Conservation (phyloP, 768 basidiomycete species). For the Boletus subcaerulescens region DNA sequence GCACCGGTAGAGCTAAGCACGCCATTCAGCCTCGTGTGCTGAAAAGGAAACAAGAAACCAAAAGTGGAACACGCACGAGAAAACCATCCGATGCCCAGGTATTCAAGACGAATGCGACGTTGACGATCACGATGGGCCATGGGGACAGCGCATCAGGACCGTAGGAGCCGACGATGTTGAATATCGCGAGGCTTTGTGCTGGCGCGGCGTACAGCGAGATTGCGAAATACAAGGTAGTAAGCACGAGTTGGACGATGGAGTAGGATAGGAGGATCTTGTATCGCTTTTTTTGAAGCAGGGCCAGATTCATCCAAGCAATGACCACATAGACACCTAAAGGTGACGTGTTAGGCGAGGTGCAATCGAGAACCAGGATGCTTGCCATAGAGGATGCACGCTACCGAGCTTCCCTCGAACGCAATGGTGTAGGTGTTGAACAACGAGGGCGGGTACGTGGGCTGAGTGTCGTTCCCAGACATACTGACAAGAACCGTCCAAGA, state of each 20-base stretch:
- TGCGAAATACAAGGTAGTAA: slow-evolving; percentile 20
- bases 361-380: background rate
- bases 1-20: slow-evolving; percentile 20
- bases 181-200: slow-evolving; percentile 9
- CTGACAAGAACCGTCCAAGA: background rate
- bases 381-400: slow-evolving; percentile 22
- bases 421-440: slow-evolving; percentile 20
- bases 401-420: slow-evolving; percentile 19
- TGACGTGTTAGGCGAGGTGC: background rate
- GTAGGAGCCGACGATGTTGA: slow-evolving; percentile 4
- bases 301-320: slow-evolving; percentile 11
- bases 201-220: slow-evolving; percentile 19
- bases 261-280: slow-evolving; percentile 15
- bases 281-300: slow-evolving; percentile 13
- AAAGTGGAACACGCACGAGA: slow-evolving; percentile 12
- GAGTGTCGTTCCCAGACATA: slow-evolving; percentile 16
- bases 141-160: slow-evolving; percentile 12
- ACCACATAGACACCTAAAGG: slow-evolving; percentile 14
- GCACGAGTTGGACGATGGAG: slow-evolving; percentile 11
- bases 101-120: slow-evolving; percentile 16
- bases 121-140: slow-evolving; percentile 14
- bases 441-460: slow-evolving; percentile 5
- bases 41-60: too few relatives aligned
- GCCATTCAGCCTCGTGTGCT: background rate
- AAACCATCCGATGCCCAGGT: slow-evolving; percentile 23